Evolutionary conservation across 345 rosid genomes (phyloP).

Genomic region (Sisymbrium altissimum): DNA sequence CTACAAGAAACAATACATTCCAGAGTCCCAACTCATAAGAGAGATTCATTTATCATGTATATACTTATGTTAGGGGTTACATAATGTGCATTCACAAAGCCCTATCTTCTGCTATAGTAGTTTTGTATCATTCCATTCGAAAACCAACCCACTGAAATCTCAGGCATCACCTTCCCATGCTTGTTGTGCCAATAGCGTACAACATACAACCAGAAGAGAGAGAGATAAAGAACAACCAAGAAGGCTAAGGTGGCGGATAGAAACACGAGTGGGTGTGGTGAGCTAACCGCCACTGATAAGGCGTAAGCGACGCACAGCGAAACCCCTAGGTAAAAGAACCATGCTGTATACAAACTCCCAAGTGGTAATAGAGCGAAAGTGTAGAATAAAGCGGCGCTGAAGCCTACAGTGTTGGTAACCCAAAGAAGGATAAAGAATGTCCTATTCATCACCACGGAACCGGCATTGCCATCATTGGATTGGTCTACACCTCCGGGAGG

Average conservation of each 20-base stretch:
- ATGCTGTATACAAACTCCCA: background rate
- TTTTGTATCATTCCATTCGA: background rate
- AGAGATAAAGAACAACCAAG: background rate
- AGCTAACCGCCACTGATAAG: slow-evolving; percentile 12
- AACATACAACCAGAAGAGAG: background rate
- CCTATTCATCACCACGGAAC: slow-evolving; percentile 12
- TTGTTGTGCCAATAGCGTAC: background rate
- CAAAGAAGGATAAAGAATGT: background rate
- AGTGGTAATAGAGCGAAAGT: slow-evolving; percentile 26
- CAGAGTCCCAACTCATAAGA: background rate
- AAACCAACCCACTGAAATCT: slow-evolving; percentile 1
- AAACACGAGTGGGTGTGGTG: background rate
- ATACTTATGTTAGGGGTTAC: background rate
- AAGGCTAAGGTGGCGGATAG: background rate
- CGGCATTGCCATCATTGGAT: background rate
- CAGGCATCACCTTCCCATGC: background rate
- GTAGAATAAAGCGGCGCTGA: slow-evolving; percentile 4
- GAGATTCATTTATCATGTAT: background rate
- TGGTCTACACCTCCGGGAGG: slow-evolving; percentile 25
- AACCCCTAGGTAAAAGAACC: background rate
- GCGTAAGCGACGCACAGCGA: slow-evolving; percentile 14
- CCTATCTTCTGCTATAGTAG: background rate
- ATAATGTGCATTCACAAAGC: background rate
- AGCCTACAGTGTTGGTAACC: slow-evolving; percentile 16
- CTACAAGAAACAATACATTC: background rate